phyloP scores from a whole-genome alignment of 2,329 filamentous ascomycete genomes.

The Didymella glomerata region DNA sequence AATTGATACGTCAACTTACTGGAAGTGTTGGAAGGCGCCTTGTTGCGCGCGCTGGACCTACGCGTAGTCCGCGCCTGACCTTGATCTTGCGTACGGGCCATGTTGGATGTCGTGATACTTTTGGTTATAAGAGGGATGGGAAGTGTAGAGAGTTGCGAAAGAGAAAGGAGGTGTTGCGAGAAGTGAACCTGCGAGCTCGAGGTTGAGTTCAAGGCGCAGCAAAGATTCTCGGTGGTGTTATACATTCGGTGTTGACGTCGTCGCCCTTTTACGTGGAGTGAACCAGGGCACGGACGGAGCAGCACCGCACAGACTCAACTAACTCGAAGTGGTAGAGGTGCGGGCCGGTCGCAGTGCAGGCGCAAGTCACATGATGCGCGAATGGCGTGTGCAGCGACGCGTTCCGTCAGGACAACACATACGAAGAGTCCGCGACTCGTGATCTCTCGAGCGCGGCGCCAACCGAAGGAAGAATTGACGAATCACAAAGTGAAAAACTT shows the following conservation, averaged over 20 bases:
- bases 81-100: too few relatives aligned
- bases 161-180: not conserved
- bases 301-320: not conserved
- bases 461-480: not conserved
- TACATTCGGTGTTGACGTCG: not conserved
- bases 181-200: not conserved
- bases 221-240: not conserved
- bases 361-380: not conserved
- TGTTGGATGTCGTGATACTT: not conserved
- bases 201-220: not conserved
- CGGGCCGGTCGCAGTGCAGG: slow-evolving; percentile 1
- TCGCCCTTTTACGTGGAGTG: not conserved
- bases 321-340: not conserved
- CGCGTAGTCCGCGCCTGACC: not conserved
- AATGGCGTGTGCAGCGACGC: not conserved
- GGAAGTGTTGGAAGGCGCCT: not conserved
- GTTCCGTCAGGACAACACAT: not conserved
- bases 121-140: not conserved
- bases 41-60: not conserved
- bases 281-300: not conserved
- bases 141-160: not conserved
- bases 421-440: not conserved
- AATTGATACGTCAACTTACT: not conserved
- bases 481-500: not conserved
- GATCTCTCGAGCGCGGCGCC: not conserved